Evolutionary conservation across 331 rosid species (phyloP).

Genomic region (Prunus yedoensis): DNA sequence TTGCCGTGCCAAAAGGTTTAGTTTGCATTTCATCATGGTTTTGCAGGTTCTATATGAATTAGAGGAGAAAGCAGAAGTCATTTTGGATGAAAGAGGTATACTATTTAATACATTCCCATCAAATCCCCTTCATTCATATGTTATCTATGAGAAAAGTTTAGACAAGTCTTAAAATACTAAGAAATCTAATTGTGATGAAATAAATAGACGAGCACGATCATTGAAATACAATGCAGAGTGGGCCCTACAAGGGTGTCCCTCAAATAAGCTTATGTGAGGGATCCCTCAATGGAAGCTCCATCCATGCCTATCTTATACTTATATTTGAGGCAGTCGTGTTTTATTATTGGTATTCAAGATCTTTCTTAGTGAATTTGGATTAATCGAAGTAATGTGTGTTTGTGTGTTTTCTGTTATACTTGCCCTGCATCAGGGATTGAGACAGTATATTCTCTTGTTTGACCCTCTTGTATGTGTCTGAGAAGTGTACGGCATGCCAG

Average conservation of each 20-base stretch:
- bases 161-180: no score
- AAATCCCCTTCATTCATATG: no score
- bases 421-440: conserved; percentile 2
- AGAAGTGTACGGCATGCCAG: background rate
- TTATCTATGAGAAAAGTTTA: no score
- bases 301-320: background rate
- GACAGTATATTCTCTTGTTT: background rate
- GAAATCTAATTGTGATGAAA: no score
- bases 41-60: conserved; percentile 75
- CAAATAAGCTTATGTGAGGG: no score
- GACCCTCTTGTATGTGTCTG: background rate
- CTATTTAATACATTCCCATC: background rate
- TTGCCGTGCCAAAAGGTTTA: background rate
- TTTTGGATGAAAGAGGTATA: conserved; percentile 85
- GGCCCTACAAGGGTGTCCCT: no score
- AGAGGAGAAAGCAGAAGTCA: conserved; percentile 85
- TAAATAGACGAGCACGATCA: no score
- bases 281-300: no score
- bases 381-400: background rate
- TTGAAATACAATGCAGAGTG: no score
- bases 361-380: background rate
- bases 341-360: background rate
- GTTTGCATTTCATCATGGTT: conserved; percentile 5
- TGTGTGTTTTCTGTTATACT: background rate
- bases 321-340: background rate